Evolutionary conservation across 352 stramenopile genomes (phyloP).

Genomic region (Phytophthora rubi): DNA sequence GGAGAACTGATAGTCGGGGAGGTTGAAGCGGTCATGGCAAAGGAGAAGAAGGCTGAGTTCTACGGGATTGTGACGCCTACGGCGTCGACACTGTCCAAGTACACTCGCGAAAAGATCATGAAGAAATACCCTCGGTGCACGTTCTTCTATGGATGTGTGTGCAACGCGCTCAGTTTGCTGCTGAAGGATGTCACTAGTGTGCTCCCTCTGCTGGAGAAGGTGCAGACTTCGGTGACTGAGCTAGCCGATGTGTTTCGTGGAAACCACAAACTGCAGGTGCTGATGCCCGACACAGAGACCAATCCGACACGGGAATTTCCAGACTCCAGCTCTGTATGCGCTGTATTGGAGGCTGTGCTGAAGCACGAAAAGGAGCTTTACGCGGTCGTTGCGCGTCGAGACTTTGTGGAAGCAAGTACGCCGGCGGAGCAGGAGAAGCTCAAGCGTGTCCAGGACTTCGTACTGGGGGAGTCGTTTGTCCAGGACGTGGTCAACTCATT

Average conservation of each 20-base stretch:
- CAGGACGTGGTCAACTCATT: constrained; percentile 65
- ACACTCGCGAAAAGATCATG: constrained; percentile 58
- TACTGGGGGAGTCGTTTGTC: constrained; percentile 66
- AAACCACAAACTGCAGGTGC: constrained; percentile 51
- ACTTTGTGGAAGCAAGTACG: constrained; percentile 58
- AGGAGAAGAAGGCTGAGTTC: constrained; percentile 59
- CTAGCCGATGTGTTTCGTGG: constrained; percentile 51
- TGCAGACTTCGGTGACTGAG: constrained; percentile 46
- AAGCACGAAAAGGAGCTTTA: constrained; percentile 63
- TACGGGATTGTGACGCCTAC: constrained; percentile 62
- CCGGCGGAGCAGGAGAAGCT: constrained; percentile 52
- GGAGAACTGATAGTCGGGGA: constrained; percentile 49
- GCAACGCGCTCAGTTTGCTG: constrained; percentile 52
- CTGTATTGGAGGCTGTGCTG: constrained; percentile 54
- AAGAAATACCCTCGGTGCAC: constrained; percentile 63
- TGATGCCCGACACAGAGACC: constrained; percentile 19
- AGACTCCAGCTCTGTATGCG: constrained; percentile 37
- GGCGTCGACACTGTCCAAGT: constrained; percentile 42
- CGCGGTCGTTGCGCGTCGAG: constrained; percentile 55
- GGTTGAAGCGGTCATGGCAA: constrained; percentile 54
- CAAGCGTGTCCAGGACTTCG: constrained; percentile 69
- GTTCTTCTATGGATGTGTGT: constrained; percentile 75
- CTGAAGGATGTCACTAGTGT: constrained; percentile 58
- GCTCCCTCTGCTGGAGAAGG: constrained; percentile 56
- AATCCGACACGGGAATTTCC: constrained; percentile 32